Percentiles rank a stretch among this genome's conserved stretches.
Evolutionary conservation across 768 basidiomycete species (phyloP).

Genomic region (Tephrocybe sp.): DNA sequence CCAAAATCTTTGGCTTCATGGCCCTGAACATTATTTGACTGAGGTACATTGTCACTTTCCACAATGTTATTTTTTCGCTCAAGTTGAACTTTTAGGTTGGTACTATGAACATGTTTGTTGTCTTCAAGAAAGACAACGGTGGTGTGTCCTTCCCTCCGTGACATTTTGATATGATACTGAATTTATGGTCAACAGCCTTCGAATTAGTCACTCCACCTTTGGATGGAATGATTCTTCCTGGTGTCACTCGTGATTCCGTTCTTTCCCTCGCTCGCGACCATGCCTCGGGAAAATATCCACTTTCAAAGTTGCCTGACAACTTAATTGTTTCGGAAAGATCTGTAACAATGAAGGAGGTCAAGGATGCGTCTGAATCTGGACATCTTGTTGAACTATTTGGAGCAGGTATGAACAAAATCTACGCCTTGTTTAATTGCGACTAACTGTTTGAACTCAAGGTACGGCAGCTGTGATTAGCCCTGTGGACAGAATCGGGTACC

Average conservation of each 20-base stretch:
- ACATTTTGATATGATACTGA: not conserved
- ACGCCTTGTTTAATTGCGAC: not conserved
- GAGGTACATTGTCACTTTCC: slow-evolving; percentile 32
- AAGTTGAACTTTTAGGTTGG: slow-evolving; percentile 57
- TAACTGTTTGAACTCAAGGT: slow-evolving; percentile 31
- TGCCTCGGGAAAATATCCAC: slow-evolving; percentile 36
- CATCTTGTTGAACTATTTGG: slow-evolving; percentile 80
- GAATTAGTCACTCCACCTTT: slow-evolving; percentile 89
- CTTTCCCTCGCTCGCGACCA: slow-evolving; percentile 70
- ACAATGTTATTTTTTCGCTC: slow-evolving; percentile 25
- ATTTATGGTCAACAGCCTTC: slow-evolving; percentile 40
- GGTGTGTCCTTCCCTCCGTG: slow-evolving; percentile 29
- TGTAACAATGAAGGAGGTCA: slow-evolving; percentile 76
- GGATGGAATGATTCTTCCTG: slow-evolving; percentile 90
- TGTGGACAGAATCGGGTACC: slow-evolving; percentile 71
- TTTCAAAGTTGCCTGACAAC: slow-evolving; percentile 52
- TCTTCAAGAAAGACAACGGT: slow-evolving; percentile 68
- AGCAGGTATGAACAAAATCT: slow-evolving; percentile 44
- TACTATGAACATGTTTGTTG: slow-evolving; percentile 91
- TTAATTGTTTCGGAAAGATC: slow-evolving; percentile 64
- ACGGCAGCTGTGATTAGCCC: slow-evolving; percentile 78
- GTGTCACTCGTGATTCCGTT: slow-evolving; percentile 86
- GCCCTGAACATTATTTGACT: slow-evolving; percentile 57
- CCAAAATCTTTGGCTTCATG: slow-evolving; percentile 90
- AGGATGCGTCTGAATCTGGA: slow-evolving; percentile 54